Evolutionary conservation across 805 yeast genomes (phyloP), one percentile per base, ranked within the genome.

Genomic region (Metschnikowia koreensis): DNA sequence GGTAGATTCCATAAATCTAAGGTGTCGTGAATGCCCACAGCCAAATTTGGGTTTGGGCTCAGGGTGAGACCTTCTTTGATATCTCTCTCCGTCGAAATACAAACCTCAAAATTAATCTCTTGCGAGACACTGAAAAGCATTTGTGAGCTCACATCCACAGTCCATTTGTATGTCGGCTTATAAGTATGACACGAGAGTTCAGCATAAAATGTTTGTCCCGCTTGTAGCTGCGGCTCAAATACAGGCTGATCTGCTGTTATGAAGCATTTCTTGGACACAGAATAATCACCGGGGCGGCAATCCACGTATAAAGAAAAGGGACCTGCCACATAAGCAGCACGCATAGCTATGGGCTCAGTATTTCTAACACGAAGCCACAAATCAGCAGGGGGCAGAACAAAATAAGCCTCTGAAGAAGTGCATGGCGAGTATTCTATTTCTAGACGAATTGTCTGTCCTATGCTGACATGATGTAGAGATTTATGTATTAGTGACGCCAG

Each of bases 281-380:
- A 70, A 64, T 83, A 94, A 38, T 84, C 87, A 10, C 67, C 74
- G 0, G 93, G 84, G 42, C 84, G 75, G 45, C 94, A 82, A 66
- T 93, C 97, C 22, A 85, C 88, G 62, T 94, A 94, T 6, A 94
- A 69, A 2, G 89, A 76, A 64, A 83, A 93, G 0, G 99, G 99
- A 0, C 98, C 99, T 1, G 92, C 85, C 41, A 94, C 68, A 60
- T 85, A 89, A 1, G 96, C 87, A 0, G 97, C 96, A 29, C 96
- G 69, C 58, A 89, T 65, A 0, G 94, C 78, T 2, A 88, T 70
- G 57, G 82, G 80, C 66, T 91, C 97, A 3, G 70, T 73, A 67
- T 92, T 92, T 61, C 81, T 82, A 38, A 92, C 80, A 48, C 81
- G 79, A 22, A 87, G 67, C 77, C 80, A 84, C 8, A 75, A 55